Percentiles rank a stretch among this genome's conserved stretches.
Conservation (phyloP, 805 yeast genomes). For the Yamadazyma philogaea region DNA sequence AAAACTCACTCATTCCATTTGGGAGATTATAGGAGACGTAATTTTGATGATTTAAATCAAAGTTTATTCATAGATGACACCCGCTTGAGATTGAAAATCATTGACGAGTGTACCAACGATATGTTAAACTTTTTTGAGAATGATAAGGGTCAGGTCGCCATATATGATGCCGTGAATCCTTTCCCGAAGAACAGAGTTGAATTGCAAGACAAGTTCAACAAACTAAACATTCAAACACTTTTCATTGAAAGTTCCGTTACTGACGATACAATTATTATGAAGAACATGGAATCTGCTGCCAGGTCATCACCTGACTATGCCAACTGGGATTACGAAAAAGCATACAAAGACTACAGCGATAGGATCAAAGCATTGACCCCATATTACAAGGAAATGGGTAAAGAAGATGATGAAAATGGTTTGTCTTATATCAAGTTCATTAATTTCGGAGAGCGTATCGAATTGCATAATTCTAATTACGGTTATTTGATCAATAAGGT, state of each 20-base stretch:
- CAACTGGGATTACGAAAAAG: conserved; percentile 70
- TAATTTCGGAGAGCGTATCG: conserved; percentile 84
- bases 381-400: conserved; percentile 70
- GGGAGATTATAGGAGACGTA: conserved; percentile 78
- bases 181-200: conserved; percentile 61
- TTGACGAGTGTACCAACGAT: conserved; percentile 64
- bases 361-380: conserved; percentile 68
- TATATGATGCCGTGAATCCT: conserved; percentile 94
- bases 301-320: conserved; percentile 82
- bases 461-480: conserved; percentile 74
- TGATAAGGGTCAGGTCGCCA: conserved; percentile 89
- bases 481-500: conserved; percentile 91
- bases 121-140: conserved; percentile 66
- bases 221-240: conserved; percentile 66
- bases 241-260: conserved; percentile 88
- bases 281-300: conserved; percentile 78
- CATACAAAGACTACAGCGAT: conserved; percentile 71
- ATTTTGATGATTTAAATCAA: conserved; percentile 45
- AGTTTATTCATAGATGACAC: conserved; percentile 40
- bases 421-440: conserved; percentile 80
- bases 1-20: conserved; percentile 87
- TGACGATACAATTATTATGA: conserved; percentile 61
- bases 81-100: conserved; percentile 58
- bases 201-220: conserved; percentile 52
- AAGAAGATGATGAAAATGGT: conserved; percentile 28